These are phyloP conservation scores for Neolentinus lepideus DNA, from an alignment of 1,284 basidiomycete species.

Conservation along the genomic window DNA sequence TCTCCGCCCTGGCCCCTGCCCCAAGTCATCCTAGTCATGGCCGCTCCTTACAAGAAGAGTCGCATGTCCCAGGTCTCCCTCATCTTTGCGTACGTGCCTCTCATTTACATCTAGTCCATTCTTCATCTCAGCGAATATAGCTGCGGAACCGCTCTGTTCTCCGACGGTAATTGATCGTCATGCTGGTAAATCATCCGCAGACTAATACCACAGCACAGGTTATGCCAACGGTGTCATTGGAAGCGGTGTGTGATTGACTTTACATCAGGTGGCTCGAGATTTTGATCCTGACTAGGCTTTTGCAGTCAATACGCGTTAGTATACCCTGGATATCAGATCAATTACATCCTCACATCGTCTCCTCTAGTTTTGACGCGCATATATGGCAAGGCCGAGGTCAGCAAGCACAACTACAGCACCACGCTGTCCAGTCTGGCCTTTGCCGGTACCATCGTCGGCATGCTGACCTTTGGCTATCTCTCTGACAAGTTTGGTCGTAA, in stretches of 20 bases:
- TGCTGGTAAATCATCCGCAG: background rate
- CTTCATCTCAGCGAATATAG: conserved; percentile 24
- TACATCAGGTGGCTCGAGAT: background rate
- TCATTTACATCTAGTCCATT: background rate
- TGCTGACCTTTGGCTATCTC: conserved; percentile 69
- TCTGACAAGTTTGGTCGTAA: conserved; percentile 87
- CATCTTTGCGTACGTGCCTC: conserved; percentile 63
- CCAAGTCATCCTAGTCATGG: background rate
- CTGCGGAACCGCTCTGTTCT: conserved; percentile 82
- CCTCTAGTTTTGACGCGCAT: conserved; percentile 53
- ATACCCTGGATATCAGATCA: background rate
- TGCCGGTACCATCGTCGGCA: conserved; percentile 81
- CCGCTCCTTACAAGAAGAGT: conserved; percentile 13
- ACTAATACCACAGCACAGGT: conserved; percentile 32
- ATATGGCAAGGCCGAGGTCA: conserved; percentile 49
- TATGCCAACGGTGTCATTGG: conserved; percentile 81
- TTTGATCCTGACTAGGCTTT: background rate
- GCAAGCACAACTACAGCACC: conserved; percentile 48
- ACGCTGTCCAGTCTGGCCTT: conserved; percentile 65
- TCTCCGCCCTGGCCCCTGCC: background rate
- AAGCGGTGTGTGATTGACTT: conserved; percentile 39
- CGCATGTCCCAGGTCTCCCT: conserved; percentile 53
- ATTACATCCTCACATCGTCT: conserved; percentile 6
- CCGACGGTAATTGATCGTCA: conserved; percentile 53
- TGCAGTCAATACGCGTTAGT: conserved; percentile 58